Evolutionary conservation across 2,329 filamentous ascomycete genomes (phyloP), one percentile per base, ranked within the genome.

Genomic region (Monilinia aucupariae): DNA sequence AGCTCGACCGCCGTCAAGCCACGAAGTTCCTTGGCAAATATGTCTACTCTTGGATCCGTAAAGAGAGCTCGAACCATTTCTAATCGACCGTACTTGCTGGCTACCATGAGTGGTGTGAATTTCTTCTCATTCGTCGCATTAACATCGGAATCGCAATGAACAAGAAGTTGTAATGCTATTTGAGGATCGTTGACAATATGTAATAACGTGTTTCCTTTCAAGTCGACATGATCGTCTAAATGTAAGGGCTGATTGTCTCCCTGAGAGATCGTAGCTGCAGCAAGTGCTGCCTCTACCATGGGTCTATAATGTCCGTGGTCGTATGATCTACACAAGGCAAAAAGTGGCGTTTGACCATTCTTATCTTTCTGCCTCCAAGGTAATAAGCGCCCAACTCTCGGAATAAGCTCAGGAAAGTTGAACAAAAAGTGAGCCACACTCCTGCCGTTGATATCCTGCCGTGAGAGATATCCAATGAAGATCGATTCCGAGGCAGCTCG

Each of bases 381-480:
- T 60, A 99, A 79, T 68, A 93, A 77, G 64, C 83, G 81, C 2
- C 92, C 92, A 65, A 97, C 87, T 61, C 83, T 82, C 51, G 80
- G 78, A 68, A 99, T 94, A 25, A 99, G 79, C 60, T 84, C 81
- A 2, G 94, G 94, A 10, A 91, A 88, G 72, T 96, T 90, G 77
- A 99, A 99, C 20, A 99, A 81, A 74, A 99, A 99, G 75, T 99
- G 94, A n/a, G 89, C 94, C 59, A 91, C 84, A 66, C 92, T 96
- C 69, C 94, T 87, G 27, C 93, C 94, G 79, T 92, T 88, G 45
- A 83, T 85, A 72, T 99, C 94, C 71, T 93, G 88, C 65, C 83
- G 80, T 4, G 84, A 80, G 54, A 97, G 77, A 72, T 99, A 97
- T 8, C 80, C 77, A 50, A 78, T 75, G 37, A 96, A 75, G 55